Evolutionary conservation across 345 rosid genomes (phyloP).

Genomic region (Syzygium aqueum): DNA sequence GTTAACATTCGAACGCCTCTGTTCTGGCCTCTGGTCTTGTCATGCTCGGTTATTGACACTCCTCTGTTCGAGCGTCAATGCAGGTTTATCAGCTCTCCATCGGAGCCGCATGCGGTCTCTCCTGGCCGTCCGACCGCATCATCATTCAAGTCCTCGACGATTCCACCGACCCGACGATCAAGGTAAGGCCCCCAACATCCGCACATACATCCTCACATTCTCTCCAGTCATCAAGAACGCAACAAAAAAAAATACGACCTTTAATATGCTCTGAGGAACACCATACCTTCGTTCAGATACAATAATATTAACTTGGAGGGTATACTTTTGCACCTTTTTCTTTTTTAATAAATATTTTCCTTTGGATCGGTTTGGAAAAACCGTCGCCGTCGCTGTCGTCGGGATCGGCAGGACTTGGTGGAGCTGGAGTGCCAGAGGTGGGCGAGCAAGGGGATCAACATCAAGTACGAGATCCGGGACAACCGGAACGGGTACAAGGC

Average conservation of each 20-base stretch:
- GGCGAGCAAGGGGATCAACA: slow-evolving; percentile 95
- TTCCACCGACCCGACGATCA: slow-evolving; percentile 81
- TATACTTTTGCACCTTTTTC: background rate
- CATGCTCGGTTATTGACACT: background rate
- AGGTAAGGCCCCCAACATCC: slow-evolving; percentile 25
- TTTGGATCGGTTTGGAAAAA: background rate
- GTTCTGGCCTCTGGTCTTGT: background rate
- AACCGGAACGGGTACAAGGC: slow-evolving; percentile 88
- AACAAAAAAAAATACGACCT: background rate
- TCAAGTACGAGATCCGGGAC: slow-evolving; percentile 77
- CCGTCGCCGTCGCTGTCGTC: background rate
- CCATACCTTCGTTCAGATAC: background rate
- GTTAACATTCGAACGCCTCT: background rate
- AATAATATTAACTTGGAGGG: background rate
- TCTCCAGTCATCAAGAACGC: background rate
- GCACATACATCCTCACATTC: background rate
- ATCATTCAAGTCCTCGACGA: slow-evolving; percentile 90
- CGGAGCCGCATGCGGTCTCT: slow-evolving; percentile 94
- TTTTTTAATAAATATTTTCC: background rate
- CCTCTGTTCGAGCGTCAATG: background rate
- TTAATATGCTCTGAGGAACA: background rate
- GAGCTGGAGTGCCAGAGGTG: slow-evolving; percentile 87
- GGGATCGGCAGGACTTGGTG: slow-evolving; percentile 54
- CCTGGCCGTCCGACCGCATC: slow-evolving; percentile 94
- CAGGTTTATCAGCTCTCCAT: slow-evolving; percentile 85